These are phyloP conservation scores for Cercospora beticola DNA, from an alignment of 2,329 filamentous ascomycete species.

Conservation along the genomic window DNA sequence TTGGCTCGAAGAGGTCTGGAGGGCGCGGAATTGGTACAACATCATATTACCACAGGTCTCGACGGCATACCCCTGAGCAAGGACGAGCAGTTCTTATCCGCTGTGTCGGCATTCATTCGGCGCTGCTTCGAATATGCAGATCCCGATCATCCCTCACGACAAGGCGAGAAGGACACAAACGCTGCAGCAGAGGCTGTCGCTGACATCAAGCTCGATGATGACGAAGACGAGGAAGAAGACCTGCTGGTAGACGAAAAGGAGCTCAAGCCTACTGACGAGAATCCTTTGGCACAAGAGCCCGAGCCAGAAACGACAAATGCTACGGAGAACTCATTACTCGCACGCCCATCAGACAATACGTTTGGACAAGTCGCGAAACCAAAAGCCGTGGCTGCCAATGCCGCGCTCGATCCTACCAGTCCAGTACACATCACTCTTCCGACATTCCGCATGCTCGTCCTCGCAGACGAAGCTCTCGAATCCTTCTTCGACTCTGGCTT, in stretches of 20 bases:
- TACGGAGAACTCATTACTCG: conserved; percentile 29
- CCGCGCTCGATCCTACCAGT: conserved; percentile 86
- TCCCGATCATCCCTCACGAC: conserved; percentile 60
- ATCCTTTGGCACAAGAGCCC: conserved; percentile 2
- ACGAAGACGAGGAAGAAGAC: conserved; percentile 60
- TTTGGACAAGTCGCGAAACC: conserved; percentile 45
- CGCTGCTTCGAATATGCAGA: conserved; percentile 98
- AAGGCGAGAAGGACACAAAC: conserved; percentile 38
- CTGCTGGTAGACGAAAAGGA: conserved; percentile 54
- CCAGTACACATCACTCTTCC: conserved; percentile 94
- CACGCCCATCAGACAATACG: conserved; percentile 33
- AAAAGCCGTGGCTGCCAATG: conserved; percentile 76
- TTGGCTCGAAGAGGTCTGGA: conserved; percentile 78
- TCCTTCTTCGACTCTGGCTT: conserved; percentile 98
- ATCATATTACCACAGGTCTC: conserved; percentile 31
- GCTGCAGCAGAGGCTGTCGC: conserved; percentile 45
- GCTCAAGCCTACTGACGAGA: conserved; percentile 26
- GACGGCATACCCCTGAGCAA: conserved; percentile 48
- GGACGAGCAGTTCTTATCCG: conserved; percentile 86
- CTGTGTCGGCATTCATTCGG: conserved; percentile 92
- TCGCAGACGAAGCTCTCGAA: conserved; percentile 92
- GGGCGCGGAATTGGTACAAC: conserved; percentile 47
- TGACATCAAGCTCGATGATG: conserved; percentile 75
- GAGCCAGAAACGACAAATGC: conserved; percentile 7
- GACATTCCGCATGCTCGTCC: conserved; percentile 97